Evolutionary conservation across 192 early-diverging fungal species (phyloP), one percentile per base, ranked within the genome.

Genomic region (Pilaira anomala): DNA sequence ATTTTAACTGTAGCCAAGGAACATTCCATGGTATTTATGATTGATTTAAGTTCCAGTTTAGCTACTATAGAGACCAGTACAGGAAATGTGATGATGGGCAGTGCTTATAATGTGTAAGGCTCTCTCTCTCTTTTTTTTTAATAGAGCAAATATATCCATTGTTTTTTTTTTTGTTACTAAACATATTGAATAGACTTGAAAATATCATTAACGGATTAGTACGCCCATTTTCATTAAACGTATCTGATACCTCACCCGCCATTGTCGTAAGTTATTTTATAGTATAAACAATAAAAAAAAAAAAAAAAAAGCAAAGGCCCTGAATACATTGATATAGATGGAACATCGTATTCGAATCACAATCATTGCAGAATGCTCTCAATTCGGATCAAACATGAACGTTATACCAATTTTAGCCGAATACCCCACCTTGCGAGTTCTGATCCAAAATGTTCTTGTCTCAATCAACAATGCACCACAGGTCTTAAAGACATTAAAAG

Each of bases 41-140:
- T 92, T 41, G 90, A 92, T 67, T 73, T 86, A 22, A 83, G 77
- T 11, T 83, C 88, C 0, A 87, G 84, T 49, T 81, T 92, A 68
- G 77, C 85, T 14, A 83, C 83, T 3, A 77, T 83, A 6, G 81
- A 85, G 40, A 66, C 68, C 12, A 60, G 48, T 8, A 64, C 72
- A 12, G 68, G 57, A 26, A 44, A 67, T 16, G 68, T 80, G 18
- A 66, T 85, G 41, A 80, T 85, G 51, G 76, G 74, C 13, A 74
- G 80, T 53, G 77, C 78, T 19, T 76, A 78, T 60, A 72, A 79
- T 44, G 67, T 71, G 83, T 85, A 76, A 61, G 71, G 53, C n/a
- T n/a, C n/a, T n/a, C n/a, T n/a, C n/a, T n/a, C n/a, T n/a, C n/a
- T n/a, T n/a, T n/a, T n/a, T n/a, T n/a, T n/a, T n/a, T n/a, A n/a